These are phyloP conservation scores for Chrysoporthe austroafricana DNA, from an alignment of 2,329 filamentous ascomycete genomes.

Conservation along the genomic window DNA sequence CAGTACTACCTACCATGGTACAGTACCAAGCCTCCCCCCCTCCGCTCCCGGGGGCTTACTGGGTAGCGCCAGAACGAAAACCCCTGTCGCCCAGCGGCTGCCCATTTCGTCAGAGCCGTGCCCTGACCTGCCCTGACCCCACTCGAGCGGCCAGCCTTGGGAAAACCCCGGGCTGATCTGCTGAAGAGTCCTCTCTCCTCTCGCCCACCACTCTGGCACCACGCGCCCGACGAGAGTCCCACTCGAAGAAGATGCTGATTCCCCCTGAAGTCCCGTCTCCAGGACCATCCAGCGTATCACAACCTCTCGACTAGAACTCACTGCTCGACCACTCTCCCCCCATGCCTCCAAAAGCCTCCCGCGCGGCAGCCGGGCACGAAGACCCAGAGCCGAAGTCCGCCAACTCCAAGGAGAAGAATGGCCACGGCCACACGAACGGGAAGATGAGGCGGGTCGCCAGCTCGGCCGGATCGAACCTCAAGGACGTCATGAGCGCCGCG, in stretches of 20 bases:
- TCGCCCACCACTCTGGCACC: conserved; percentile 6
- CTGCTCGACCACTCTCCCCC: neutral
- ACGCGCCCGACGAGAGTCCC: neutral
- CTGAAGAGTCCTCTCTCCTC: conserved; percentile 6
- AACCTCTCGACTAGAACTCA: neutral
- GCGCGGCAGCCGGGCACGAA: conserved; percentile 41
- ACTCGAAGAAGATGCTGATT: conserved; percentile 8
- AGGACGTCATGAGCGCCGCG: conserved; percentile 48
- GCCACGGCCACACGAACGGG: conserved; percentile 46
- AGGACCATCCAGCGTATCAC: neutral
- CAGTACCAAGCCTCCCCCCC: too few species aligned
- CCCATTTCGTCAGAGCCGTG: conserved; percentile 16
- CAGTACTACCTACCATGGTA: too few species aligned
- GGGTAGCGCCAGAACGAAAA: neutral
- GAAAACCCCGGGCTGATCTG: conserved; percentile 6
- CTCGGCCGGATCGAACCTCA: conserved; percentile 52
- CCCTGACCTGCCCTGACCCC: conserved; percentile 12
- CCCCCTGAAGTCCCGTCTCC: neutral
- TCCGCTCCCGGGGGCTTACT: too few species aligned
- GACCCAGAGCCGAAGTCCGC: conserved; percentile 49
- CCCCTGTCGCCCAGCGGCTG: neutral
- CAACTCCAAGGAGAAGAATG: conserved; percentile 50
- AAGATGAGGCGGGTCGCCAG: conserved; percentile 62
- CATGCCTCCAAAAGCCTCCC: conserved; percentile 44
- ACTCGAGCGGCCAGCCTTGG: conserved; percentile 11